These are phyloP conservation scores for Iberis pinnata DNA, from an alignment of 345 rosid genomes.

Conservation along the genomic window DNA sequence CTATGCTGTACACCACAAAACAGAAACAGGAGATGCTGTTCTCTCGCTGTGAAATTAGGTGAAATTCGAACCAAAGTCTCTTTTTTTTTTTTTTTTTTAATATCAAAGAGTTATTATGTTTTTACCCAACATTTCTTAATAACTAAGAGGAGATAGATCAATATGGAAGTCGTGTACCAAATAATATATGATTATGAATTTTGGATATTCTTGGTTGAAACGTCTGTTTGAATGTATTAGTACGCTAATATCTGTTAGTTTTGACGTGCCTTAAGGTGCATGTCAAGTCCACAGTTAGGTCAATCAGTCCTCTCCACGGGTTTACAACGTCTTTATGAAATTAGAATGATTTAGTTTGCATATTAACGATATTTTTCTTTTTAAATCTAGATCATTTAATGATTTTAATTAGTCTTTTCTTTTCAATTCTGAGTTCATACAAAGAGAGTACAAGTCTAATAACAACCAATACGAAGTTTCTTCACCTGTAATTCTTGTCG, in stretches of 20 bases:
- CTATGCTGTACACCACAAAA: conserved; percentile 25
- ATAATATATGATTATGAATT: too few relatives aligned
- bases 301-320: not conserved
- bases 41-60: conserved; percentile 20
- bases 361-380: too few relatives aligned
- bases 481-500: too few relatives aligned
- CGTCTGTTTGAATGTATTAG: not conserved
- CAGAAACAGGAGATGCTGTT: conserved; percentile 16
- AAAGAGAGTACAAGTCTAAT: not conserved
- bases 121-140: not conserved
- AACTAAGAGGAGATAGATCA: too few relatives aligned
- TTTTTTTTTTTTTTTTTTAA: conserved; percentile 14
- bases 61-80: not conserved
- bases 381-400: too few relatives aligned
- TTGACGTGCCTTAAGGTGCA: conserved; percentile 29
- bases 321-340: not conserved
- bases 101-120: conserved; percentile 8
- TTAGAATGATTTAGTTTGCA: not conserved
- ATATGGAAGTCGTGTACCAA: too few relatives aligned
- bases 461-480: too few relatives aligned
- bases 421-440: not conserved
- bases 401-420: too few relatives aligned
- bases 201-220: conserved; percentile 10
- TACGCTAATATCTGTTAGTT: conserved; percentile 11
- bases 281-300: conserved; percentile 16